Conservation (phyloP, 2,329 filamentous ascomycete genomes). For the Nigrograna mackinnonii region DNA sequence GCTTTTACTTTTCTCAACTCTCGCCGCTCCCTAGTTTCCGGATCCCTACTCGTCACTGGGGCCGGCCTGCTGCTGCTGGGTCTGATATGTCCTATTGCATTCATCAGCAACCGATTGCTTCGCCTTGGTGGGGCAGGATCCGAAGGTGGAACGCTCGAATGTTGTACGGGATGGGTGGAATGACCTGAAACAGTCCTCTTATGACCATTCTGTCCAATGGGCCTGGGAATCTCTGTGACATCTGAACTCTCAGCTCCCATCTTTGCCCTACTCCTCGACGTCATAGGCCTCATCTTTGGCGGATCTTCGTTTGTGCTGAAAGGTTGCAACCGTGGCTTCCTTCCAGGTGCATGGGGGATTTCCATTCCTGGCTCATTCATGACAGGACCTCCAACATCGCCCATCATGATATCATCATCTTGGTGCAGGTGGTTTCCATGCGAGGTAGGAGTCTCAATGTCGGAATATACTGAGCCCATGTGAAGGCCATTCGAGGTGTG, state of each 20-base stretch:
- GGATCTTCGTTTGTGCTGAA: constrained; percentile 38
- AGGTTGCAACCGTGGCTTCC: constrained; percentile 42
- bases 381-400: constrained; percentile 37
- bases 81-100: constrained; percentile 63
- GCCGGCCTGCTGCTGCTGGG: constrained; percentile 67
- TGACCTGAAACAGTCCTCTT: constrained; percentile 95
- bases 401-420: constrained; percentile 51
- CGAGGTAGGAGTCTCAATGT: constrained; percentile 53
- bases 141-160: constrained; percentile 22
- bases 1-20: constrained; percentile 86
- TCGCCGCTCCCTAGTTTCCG: constrained; percentile 65
- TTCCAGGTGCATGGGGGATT: constrained; percentile 52
- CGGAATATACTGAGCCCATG: constrained; percentile 19
- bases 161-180: constrained; percentile 42
- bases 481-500: constrained; percentile 23
- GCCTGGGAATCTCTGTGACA: constrained; percentile 38
- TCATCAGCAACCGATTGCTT: constrained; percentile 47
- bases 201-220: constrained; percentile 59
- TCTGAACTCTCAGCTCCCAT: constrained; percentile 45
- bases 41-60: constrained; percentile 52
- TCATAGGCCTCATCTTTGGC: constrained; percentile 43
- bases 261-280: constrained; percentile 42
- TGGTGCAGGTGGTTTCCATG: constrained; percentile 39
- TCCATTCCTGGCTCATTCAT: constrained; percentile 39
- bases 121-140: constrained; percentile 48